Evolutionary conservation across 768 basidiomycete genomes (phyloP).

Genomic region (Auricularia sp.): DNA sequence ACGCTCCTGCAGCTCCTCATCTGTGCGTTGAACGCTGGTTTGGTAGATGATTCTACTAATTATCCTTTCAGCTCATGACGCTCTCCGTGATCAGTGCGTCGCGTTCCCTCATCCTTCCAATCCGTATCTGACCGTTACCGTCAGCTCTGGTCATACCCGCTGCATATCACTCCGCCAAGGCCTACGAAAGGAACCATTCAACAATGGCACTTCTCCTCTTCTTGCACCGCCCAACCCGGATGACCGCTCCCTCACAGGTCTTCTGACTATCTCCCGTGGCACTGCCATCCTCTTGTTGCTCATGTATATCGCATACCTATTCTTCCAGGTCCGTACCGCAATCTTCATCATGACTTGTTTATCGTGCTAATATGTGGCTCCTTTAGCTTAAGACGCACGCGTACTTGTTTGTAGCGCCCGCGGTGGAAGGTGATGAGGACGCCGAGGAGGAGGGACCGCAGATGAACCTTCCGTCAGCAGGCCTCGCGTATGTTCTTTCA

Average conservation of each 20-base stretch:
- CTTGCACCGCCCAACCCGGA: conserved; percentile 14
- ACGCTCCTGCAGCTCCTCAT: conserved; percentile 1
- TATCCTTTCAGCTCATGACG: conserved; percentile 55
- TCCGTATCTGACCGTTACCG: conserved; percentile 10
- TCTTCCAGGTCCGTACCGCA: conserved; percentile 50
- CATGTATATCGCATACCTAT: conserved; percentile 65
- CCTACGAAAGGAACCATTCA: conserved; percentile 4
- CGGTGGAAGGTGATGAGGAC: conserved; percentile 20
- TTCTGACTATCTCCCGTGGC: conserved; percentile 69
- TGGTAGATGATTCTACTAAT: conserved; percentile 3
- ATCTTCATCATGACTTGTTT: not conserved
- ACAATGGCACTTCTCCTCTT: conserved; percentile 5
- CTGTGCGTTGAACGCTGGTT: conserved; percentile 5
- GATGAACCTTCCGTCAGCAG: conserved; percentile 68
- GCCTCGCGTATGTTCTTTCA: conserved; percentile 29
- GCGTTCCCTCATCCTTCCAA: not conserved
- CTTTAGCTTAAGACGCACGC: conserved; percentile 61
- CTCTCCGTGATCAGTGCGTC: conserved; percentile 72
- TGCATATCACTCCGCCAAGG: conserved; percentile 45
- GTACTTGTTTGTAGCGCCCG: conserved; percentile 41
- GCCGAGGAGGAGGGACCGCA: conserved; percentile 34
- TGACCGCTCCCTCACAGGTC: conserved; percentile 31
- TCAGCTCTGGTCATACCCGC: conserved; percentile 81
- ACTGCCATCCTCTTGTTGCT: conserved; percentile 65
- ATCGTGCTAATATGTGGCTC: not conserved